Conservation (phyloP, 805 yeast species). For the Spathaspora boniae region DNA sequence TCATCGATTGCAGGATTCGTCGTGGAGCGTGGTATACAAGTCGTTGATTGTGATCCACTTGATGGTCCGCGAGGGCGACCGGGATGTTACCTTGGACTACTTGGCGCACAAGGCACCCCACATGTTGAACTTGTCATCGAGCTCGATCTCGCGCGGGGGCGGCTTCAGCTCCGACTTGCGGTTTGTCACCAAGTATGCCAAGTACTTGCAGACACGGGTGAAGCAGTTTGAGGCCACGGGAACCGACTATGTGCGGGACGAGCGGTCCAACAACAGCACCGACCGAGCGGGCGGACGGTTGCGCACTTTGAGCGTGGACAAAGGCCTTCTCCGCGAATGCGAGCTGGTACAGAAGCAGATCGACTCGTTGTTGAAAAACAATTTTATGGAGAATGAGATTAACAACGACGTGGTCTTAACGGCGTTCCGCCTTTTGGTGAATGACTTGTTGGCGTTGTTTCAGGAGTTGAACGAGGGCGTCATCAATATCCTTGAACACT, state of each 20-base stretch:
- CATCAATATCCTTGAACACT: constrained; percentile 87
- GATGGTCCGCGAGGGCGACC: constrained; percentile 89
- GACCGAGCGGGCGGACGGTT: constrained; percentile 59
- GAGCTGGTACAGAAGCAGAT: constrained; percentile 85
- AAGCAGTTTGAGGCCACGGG: constrained; percentile 62
- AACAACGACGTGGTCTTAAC: constrained; percentile 81
- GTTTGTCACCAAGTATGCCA: constrained; percentile 61
- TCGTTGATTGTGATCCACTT: constrained; percentile 81
- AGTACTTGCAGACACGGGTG: constrained; percentile 66
- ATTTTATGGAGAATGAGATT: constrained; percentile 73
- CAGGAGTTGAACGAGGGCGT: constrained; percentile 95
- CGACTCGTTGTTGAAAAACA: constrained; percentile 67
- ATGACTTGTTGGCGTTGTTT: constrained; percentile 80
- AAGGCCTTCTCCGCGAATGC: constrained; percentile 78
- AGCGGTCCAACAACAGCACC: constrained; percentile 44
- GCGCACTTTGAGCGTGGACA: constrained; percentile 62
- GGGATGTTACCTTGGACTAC: constrained; percentile 65
- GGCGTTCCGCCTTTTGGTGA: constrained; percentile 84
- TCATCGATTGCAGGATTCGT: constrained; percentile 64
- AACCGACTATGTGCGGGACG: constrained; percentile 77
- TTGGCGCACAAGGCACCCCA: constrained; percentile 45
- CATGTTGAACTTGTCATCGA: constrained; percentile 44
- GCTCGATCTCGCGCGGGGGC: constrained; percentile 33
- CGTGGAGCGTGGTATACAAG: constrained; percentile 92
- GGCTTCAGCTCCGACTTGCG: constrained; percentile 46